These are phyloP conservation scores for Backusella tarrabulga DNA, from an alignment of 192 early-diverging fungal species.

Conservation along the genomic window DNA sequence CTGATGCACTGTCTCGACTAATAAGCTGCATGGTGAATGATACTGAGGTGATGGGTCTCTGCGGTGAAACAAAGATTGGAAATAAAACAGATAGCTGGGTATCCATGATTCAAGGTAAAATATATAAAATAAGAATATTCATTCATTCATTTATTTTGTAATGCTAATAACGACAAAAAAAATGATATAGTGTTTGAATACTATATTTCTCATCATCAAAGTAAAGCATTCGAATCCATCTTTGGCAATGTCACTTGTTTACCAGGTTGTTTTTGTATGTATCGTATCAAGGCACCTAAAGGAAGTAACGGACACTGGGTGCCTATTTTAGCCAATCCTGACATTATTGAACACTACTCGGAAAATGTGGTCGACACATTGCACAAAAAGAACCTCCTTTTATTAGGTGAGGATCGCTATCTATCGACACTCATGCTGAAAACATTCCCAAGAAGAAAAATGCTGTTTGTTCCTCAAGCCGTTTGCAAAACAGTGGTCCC, in stretches of 20 bases:
- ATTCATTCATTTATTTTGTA: neutral
- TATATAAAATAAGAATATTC: neutral
- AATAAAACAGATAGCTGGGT: conserved; percentile 80
- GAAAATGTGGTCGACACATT: conserved; percentile 82
- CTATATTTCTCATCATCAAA: conserved; percentile 80
- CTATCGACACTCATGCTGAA: conserved; percentile 76
- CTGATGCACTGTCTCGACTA: conserved; percentile 68
- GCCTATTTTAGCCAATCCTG: conserved; percentile 80
- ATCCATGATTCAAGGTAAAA: conserved; percentile 65
- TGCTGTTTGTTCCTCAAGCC: conserved; percentile 70
- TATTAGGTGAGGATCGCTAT: conserved; percentile 75
- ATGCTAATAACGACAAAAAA: conserved; percentile 3
- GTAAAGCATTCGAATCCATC: conserved; percentile 83
- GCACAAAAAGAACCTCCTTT: conserved; percentile 74
- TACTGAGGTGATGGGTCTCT: conserved; percentile 69
- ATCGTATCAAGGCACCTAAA: conserved; percentile 82
- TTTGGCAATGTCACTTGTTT: conserved; percentile 85
- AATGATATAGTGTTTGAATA: conserved; percentile 68
- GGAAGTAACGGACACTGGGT: conserved; percentile 72
- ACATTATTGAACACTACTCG: conserved; percentile 83
- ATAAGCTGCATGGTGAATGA: conserved; percentile 73
- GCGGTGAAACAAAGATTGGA: conserved; percentile 81
- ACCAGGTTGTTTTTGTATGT: conserved; percentile 87
- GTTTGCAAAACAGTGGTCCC: conserved; percentile 77
- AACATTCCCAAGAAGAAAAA: conserved; percentile 72